Evolutionary conservation across 345 rosid genomes (phyloP), one percentile per base, ranked within the genome.

Genomic region (Linum usitatissimum): DNA sequence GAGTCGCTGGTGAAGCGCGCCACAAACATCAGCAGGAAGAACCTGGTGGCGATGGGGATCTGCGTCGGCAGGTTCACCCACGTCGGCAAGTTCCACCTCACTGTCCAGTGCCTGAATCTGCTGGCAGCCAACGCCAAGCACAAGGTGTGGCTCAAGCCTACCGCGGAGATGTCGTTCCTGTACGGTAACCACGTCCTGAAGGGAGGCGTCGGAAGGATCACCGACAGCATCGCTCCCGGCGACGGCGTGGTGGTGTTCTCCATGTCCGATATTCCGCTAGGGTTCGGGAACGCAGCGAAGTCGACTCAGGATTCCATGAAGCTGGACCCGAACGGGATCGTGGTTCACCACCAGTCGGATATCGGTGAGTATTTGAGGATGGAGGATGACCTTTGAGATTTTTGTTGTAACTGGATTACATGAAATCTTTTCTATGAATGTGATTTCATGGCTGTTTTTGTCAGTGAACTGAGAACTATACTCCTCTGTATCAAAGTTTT

Each of bases 81-180:
- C 68, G 85, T 82, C 6, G 87, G 90, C 6, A 86, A 69, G 59
- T 92, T 90, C 68, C 93, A 80, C 71, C 72, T 93, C 20, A 93
- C 90, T 9, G 70, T 87, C 39, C 86, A 84, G 65, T 67, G 86
- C 5, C 67, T 93, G 58, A 78, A 70, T 48, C 70, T 86, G 12
- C 18, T 87, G 66, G 94, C 94, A n/a, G 82, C 86, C 9, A 87
- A 90, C 64, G 87, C 96, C 9, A 80, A 82, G 65, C 93, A 87
- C 75, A 92, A 92, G 73, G 97, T 89, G 14, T 89, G 97, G 97
- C 81, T 92, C 3, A 92, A 89, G 74, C 94, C 96, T 67, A 85
- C 96, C 0, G 81, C 91, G n/a, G 95, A 89, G 72, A 89, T 85
- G 98, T 86, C 97, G 68, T 92, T 87, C 74, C 70, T 87, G 72